Evolutionary conservation across 495 filamentous ascomycete genomes (phyloP).

Genomic region (Neurospora pannonica): DNA sequence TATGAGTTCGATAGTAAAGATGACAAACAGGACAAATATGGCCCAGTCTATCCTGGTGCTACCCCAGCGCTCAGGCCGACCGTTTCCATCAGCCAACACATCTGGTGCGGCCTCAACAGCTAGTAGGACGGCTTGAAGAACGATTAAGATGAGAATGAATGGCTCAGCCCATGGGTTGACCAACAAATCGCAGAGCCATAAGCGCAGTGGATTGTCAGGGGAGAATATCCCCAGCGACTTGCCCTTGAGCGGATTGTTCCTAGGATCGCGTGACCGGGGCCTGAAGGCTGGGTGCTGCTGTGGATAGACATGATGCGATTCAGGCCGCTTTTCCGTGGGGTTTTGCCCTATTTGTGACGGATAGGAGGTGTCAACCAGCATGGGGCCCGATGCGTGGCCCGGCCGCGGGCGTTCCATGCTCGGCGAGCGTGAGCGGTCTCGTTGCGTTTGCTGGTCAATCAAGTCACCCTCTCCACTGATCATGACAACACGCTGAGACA

Average conservation of each 20-base stretch:
- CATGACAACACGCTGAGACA: constrained; percentile 97
- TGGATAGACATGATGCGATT: constrained; percentile 20
- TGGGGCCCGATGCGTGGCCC: constrained; percentile 31
- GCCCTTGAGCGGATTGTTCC: constrained; percentile 77
- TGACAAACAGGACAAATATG: constrained; percentile 71
- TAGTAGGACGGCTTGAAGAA: constrained; percentile 79
- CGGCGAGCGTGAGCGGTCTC: constrained; percentile 51
- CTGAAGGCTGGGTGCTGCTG: constrained; percentile 14
- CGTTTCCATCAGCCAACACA: constrained; percentile 48
- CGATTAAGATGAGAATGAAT: constrained; percentile 74
- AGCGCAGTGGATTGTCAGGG: constrained; percentile 63
- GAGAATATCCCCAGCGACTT: constrained; percentile 79
- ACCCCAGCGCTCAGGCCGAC: constrained; percentile 51
- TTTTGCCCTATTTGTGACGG: constrained; percentile 35
- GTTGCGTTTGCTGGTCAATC: constrained; percentile 62
- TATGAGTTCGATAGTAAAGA: constrained; percentile 82
- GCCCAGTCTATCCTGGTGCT: constrained; percentile 61
- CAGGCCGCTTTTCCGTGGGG: constrained; percentile 38
- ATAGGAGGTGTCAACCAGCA: constrained; percentile 45
- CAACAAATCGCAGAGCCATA: constrained; percentile 74
- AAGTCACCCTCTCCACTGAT: constrained; percentile 77
- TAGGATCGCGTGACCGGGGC: constrained; percentile 31
- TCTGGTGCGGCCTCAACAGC: constrained; percentile 68
- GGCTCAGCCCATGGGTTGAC: constrained; percentile 84
- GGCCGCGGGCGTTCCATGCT: constrained; percentile 28